Conservation (phyloP, 768 basidiomycete genomes). For the Ramaria sp. region DNA sequence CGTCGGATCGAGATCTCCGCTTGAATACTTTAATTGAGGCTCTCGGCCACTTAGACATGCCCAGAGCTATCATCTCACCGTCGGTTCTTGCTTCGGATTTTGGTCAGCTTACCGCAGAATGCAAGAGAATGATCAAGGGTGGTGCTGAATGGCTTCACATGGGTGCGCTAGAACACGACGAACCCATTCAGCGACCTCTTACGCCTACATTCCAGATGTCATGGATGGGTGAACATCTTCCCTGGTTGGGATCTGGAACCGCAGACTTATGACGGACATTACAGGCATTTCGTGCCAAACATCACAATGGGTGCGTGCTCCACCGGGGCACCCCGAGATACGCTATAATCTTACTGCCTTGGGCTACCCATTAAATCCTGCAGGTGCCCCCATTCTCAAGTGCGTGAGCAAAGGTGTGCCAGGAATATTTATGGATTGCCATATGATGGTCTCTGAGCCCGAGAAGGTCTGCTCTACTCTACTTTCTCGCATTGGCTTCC, state of each 20-base stretch:
- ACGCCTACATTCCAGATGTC: conserved; percentile 49
- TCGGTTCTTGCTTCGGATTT: conserved; percentile 97
- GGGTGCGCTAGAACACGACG: conserved; percentile 37
- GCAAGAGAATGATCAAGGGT: conserved; percentile 88
- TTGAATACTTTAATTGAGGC: too few relatives aligned
- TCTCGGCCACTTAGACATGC: conserved; percentile 60
- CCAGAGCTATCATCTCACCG: conserved; percentile 86
- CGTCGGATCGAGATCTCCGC: too few relatives aligned
- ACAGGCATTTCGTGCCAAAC: conserved; percentile 94
- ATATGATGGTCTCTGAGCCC: conserved; percentile 98
- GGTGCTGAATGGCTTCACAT: conserved; percentile 99
- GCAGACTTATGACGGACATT: background rate
- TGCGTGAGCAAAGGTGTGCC: conserved; percentile 82
- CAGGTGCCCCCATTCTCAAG: conserved; percentile 81
- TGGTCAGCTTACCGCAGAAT: conserved; percentile 89
- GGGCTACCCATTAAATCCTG: conserved; percentile 2
- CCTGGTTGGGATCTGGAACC: conserved; percentile 4
- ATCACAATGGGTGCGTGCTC: conserved; percentile 81
- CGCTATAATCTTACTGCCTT: too few relatives aligned
- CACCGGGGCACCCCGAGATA: background rate
- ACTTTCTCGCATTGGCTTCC: background rate
- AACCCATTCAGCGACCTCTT: background rate
- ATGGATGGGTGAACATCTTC: conserved; percentile 78
- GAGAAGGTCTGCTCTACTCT: conserved; percentile 50
- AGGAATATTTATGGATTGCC: conserved; percentile 98